A percentile compares a stretch with the other conserved stretches of the same genome.
phyloP scores from a whole-genome alignment of 345 rosid genomes.

The Camelina laxa region DNA sequence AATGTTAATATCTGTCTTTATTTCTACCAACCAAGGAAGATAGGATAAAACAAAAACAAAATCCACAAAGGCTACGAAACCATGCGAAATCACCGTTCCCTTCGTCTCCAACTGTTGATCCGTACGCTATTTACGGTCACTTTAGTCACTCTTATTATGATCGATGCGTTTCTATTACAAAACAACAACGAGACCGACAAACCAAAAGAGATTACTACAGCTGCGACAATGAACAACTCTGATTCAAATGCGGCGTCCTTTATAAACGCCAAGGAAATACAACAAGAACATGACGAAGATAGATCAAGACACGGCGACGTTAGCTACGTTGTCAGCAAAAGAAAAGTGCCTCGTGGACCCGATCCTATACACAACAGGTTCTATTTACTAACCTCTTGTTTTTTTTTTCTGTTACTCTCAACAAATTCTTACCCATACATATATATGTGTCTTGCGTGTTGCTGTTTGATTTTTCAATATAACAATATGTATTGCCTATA shows the following conservation, averaged over 20 bases:
- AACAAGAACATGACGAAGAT: constrained; percentile 34
- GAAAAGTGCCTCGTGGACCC: constrained; percentile 92
- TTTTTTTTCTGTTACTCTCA: constrained; percentile 10
- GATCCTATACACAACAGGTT: constrained; percentile 99
- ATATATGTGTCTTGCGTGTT: not conserved
- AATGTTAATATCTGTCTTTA: constrained; percentile 25
- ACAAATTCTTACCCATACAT: not conserved
- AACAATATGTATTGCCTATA: constrained; percentile 12
- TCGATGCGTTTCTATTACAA: constrained; percentile 38
- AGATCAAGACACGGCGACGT: constrained; percentile 43
- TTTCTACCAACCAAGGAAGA: constrained; percentile 34
- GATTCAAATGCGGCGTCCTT: not conserved
- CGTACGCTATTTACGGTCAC: constrained; percentile 33
- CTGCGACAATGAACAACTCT: constrained; percentile 23
- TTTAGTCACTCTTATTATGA: constrained; percentile 38
- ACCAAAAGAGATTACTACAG: constrained; percentile 24
- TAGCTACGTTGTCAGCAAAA: constrained; percentile 68
- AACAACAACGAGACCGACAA: constrained; percentile 28
- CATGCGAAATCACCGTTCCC: constrained; percentile 35
- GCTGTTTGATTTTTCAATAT: not conserved
- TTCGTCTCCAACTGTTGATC: constrained; percentile 33
- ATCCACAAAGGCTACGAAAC: constrained; percentile 13
- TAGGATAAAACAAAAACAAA: not conserved
- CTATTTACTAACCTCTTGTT: not conserved
- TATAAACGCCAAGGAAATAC: constrained; percentile 17